Evolutionary conservation across 495 filamentous ascomycete genomes (phyloP), one percentile per base, ranked within the genome.

Genomic region (Podospora pseudopauciseta): DNA sequence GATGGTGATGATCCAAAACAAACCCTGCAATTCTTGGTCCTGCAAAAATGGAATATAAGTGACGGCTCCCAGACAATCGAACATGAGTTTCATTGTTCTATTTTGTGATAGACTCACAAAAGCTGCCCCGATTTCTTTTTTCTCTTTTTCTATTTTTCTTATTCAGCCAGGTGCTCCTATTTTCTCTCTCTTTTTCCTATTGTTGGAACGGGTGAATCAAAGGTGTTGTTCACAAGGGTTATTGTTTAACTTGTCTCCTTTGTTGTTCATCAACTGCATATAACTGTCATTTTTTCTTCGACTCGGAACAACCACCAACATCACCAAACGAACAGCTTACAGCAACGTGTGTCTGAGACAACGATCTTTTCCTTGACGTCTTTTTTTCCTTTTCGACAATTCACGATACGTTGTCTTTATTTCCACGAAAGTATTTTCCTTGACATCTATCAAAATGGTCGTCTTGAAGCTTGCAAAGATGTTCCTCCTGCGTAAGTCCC

Each of bases 401-500:
- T 60, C 30, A 15, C 56, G 26, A 16, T 4, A 15, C n/a, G 1
- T 26, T 58, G 2, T 58, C 55, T 20, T 26, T 7, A 20, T 58
- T 26, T 23, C 15, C 54, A 6, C n/a, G 23, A 58, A 58, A 9
- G 18, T 32, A 15, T 58, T 58, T 26, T 58, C 19, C n/a, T 58
- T 26, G n/a, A 58, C 55, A 58, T 65, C 23, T 32, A 28, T 27
- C 58, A 70, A 70, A n/a, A 68, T 70, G 68, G 44, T 62, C 32
- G 53, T 69, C 34, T 28, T 61, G 18, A 68, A 66, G 23, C 20
- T 70, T 28, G 70, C 66, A 23, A 70, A 72, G 65, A 61, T 64
- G 55, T 63, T 67, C 55, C 39, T 69, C 64, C 62, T 65, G 60
- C 70, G 68, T 72, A 66, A 32, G 72, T 60, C 44, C 4, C 27